These are phyloP conservation scores for Pelargonium cotyledonis DNA, from an alignment of 441 rosid species.

Conservation along the genomic window DNA sequence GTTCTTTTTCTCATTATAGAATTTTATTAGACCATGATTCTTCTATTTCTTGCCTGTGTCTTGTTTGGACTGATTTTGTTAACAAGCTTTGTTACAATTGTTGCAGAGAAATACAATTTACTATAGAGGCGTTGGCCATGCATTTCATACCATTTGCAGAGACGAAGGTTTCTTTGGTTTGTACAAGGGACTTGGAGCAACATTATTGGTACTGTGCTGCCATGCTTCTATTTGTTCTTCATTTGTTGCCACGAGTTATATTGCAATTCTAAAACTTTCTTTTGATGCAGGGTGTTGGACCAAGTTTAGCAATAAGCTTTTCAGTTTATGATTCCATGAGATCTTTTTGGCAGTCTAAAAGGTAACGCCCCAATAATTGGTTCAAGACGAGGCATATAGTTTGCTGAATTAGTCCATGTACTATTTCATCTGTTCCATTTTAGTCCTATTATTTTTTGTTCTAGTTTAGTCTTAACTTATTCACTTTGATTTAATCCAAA, in stretches of 20 bases:
- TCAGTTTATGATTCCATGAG: constrained; percentile 77
- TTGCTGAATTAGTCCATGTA: neutral
- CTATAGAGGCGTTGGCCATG: constrained; percentile 77
- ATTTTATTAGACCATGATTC: neutral
- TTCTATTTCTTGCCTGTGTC: neutral
- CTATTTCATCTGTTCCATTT: neutral
- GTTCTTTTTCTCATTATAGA: neutral
- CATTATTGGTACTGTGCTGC: constrained; percentile 51
- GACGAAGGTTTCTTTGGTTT: constrained; percentile 82
- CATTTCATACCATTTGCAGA: constrained; percentile 54
- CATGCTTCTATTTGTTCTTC: constrained; percentile 7
- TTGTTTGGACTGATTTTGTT: neutral
- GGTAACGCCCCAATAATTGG: constrained; percentile 32
- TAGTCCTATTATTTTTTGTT: too few species aligned
- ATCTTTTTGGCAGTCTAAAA: constrained; percentile 64
- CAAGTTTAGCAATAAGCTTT: constrained; percentile 84
- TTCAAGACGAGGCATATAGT: neutral
- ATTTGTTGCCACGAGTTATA: neutral
- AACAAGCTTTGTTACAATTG: constrained; percentile 7
- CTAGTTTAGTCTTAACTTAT: too few species aligned
- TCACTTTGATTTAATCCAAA: too few species aligned
- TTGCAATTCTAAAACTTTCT: constrained; percentile 9
- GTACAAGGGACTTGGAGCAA: constrained; percentile 92
- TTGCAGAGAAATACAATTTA: constrained; percentile 64
- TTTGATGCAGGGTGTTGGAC: constrained; percentile 72